A percentile compares a stretch with the other conserved stretches of the same genome.
These are phyloP conservation scores for Psophocarpus tetragonolobus DNA, from an alignment of 306 rosid genomes.

Conservation along the genomic window DNA sequence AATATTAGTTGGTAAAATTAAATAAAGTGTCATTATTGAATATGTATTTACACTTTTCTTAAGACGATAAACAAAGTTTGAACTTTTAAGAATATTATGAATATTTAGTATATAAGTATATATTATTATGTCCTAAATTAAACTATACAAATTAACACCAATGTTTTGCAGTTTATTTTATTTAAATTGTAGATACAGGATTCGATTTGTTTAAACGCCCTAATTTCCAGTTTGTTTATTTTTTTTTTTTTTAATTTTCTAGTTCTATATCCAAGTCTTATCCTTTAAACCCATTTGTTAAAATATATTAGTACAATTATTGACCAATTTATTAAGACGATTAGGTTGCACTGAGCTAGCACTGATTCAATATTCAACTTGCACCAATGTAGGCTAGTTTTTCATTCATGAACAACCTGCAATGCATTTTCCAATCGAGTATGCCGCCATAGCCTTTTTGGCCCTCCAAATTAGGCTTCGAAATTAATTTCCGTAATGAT, in stretches of 20 bases:
- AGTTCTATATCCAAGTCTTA: not conserved
- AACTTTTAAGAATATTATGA: not conserved
- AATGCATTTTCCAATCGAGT: not conserved
- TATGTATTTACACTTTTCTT: too few relatives aligned
- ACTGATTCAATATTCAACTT: conserved; percentile 1
- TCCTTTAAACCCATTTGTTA: not conserved
- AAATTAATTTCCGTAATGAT: not conserved
- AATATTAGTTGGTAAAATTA: too few relatives aligned
- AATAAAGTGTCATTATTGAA: too few relatives aligned
- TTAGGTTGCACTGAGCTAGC: not conserved
- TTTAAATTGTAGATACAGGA: not conserved
- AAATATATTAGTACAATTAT: not conserved
- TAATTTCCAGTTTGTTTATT: not conserved
- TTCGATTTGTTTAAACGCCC: not conserved
- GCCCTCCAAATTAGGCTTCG: not conserved
- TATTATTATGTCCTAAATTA: not conserved
- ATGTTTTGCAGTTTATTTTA: not conserved
- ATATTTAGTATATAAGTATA: not conserved
- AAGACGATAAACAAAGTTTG: too few relatives aligned
- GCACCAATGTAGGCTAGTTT: not conserved
- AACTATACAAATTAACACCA: not conserved
- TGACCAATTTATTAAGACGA: not conserved
- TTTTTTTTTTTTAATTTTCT: not conserved
- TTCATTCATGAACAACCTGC: not conserved
- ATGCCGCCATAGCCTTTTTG: not conserved